A percentile compares a stretch with the other conserved stretches of the same genome.
Conservation (phyloP, 2,329 filamentous ascomycete genomes). For the Zymoseptoria passerinii region DNA sequence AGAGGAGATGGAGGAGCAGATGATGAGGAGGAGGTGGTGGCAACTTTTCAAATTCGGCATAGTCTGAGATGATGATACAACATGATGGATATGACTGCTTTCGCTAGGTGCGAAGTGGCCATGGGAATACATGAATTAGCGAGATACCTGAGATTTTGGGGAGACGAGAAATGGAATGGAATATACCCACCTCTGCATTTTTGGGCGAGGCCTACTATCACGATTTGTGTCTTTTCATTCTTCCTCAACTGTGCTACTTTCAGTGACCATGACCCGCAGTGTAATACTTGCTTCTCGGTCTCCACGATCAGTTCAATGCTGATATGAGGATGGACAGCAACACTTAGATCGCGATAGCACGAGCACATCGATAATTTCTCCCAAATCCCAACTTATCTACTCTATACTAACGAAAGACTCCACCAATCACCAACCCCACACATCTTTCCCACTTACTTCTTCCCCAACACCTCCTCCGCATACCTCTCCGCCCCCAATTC, state of each 20-base stretch:
- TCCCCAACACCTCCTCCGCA: conserved; percentile 18
- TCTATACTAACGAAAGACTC: too few species aligned
- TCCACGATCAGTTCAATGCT: too few species aligned
- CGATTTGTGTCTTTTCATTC: neutral
- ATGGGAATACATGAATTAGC: neutral
- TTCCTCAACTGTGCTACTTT: neutral
- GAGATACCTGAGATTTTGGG: neutral
- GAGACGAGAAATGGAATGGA: neutral
- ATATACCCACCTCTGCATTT: neutral
- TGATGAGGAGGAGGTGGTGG: too few species aligned
- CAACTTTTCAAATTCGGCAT: neutral
- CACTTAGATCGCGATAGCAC: too few species aligned
- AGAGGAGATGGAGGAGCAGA: too few species aligned
- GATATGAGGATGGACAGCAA: too few species aligned
- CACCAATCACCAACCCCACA: neutral
- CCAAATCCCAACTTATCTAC: too few species aligned
- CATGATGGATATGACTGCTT: neutral
- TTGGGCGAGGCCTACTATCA: neutral
- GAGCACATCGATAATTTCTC: too few species aligned
- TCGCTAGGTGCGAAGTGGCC: neutral
- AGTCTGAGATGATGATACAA: neutral
- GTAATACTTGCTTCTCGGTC: too few species aligned
- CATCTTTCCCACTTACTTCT: conserved; percentile 2
- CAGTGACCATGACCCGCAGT: neutral
- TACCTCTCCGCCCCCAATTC: conserved; percentile 40